These are phyloP conservation scores for Cyberlindnera veronae DNA, from an alignment of 805 yeast species.

Conservation along the genomic window DNA sequence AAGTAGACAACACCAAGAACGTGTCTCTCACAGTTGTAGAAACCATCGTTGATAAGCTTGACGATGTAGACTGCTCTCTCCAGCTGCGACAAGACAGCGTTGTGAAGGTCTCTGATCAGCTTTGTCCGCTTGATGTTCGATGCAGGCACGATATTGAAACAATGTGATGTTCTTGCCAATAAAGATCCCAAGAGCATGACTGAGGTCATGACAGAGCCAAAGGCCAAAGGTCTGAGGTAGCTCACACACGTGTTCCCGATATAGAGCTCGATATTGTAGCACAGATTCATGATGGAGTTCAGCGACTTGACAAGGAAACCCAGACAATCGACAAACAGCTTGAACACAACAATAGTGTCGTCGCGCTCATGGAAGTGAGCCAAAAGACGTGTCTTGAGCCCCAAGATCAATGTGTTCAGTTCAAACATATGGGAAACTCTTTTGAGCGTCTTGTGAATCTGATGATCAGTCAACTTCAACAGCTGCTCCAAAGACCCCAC, in stretches of 20 bases:
- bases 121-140: conserved; percentile 1
- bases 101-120: conserved; percentile 7
- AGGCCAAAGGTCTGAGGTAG: conserved; percentile 36
- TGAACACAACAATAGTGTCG: conserved; percentile 30
- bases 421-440: conserved; percentile 22
- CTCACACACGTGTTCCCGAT: conserved; percentile 37
- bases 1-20: conserved; percentile 15
- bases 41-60: conserved; percentile 11
- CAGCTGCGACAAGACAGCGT: neutral
- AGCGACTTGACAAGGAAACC: conserved; percentile 28
- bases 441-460: conserved; percentile 17
- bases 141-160: conserved; percentile 5
- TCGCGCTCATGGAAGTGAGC: conserved; percentile 35
- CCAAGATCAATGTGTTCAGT: conserved; percentile 28
- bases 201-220: conserved; percentile 8
- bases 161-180: conserved; percentile 14
- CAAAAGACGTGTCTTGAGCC: conserved; percentile 36
- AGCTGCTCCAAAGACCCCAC: conserved; percentile 25
- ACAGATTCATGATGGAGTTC: conserved; percentile 31
- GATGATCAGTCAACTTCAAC: conserved; percentile 5
- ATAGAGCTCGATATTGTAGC: conserved; percentile 30
- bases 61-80: conserved; percentile 14
- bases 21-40: conserved; percentile 18
- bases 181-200: conserved; percentile 9
- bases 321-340: conserved; percentile 32